Percentiles rank a stretch among this genome's conserved stretches.
Conservation (phyloP, 106 monocot species). For the Narthecium ossifragum region DNA sequence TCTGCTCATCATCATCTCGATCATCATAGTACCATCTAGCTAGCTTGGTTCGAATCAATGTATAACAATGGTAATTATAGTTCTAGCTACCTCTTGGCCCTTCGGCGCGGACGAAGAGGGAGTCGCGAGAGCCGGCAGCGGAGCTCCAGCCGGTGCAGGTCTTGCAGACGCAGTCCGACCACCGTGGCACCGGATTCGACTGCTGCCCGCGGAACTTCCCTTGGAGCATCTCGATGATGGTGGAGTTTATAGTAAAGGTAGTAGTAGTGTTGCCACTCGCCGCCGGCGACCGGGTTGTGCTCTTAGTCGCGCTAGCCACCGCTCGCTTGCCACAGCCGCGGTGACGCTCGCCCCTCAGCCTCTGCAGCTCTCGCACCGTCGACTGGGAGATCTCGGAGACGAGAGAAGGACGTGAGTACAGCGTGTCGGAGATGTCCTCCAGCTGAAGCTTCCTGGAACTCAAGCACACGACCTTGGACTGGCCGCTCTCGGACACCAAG, state of each 20-base stretch:
- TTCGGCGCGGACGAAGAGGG: conserved; percentile 53
- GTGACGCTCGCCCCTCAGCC: conserved; percentile 27
- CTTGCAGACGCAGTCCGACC: conserved; percentile 93
- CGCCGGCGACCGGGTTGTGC: too few relatives aligned
- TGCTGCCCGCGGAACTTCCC: conserved; percentile 55
- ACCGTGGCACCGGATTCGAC: conserved; percentile 37
- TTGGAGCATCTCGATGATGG: conserved; percentile 67
- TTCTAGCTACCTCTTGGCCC: conserved; percentile 38
- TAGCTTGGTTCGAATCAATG: background rate
- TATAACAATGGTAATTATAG: background rate
- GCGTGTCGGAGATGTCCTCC: conserved; percentile 89
- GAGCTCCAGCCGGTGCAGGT: conserved; percentile 59
- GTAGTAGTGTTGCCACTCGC: conserved; percentile 12
- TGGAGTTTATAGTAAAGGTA: conserved; percentile 61
- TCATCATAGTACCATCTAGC: background rate
- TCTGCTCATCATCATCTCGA: background rate
- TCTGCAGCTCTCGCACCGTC: conserved; percentile 42
- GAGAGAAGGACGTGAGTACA: conserved; percentile 63
- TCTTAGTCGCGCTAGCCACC: too few relatives aligned
- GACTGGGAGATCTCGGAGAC: conserved; percentile 31
- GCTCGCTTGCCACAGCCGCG: too few relatives aligned
- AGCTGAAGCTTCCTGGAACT: conserved; percentile 53
- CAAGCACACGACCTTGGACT: conserved; percentile 54
- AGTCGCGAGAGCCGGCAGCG: conserved; percentile 7
- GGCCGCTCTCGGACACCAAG: conserved; percentile 48